Percentiles rank a stretch among this genome's conserved stretches.
Evolutionary conservation across 805 yeast species (phyloP).

Genomic region (Dipodascopsis uninucleata): DNA sequence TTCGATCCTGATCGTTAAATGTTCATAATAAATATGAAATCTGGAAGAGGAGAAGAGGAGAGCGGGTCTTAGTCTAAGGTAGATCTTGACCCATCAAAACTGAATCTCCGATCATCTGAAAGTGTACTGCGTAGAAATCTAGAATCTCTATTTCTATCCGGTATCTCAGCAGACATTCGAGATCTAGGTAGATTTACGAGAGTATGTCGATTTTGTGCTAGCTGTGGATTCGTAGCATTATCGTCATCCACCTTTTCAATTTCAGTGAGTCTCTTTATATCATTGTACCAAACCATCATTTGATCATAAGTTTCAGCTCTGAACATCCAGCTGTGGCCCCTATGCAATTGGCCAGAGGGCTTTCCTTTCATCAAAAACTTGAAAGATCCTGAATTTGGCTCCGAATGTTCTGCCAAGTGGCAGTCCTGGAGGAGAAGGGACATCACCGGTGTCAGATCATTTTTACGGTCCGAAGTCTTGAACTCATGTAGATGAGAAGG

Average conservation of each 20-base stretch:
- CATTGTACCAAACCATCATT: conserved; percentile 83
- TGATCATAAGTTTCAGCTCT: conserved; percentile 76
- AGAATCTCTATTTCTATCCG: too few relatives aligned
- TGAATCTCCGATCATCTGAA: too few relatives aligned
- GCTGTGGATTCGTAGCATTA: conserved; percentile 2
- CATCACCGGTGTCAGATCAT: conserved; percentile 78
- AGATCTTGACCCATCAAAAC: too few relatives aligned
- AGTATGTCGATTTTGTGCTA: too few relatives aligned
- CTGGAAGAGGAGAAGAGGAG: too few relatives aligned
- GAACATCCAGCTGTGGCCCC: conserved; percentile 93
- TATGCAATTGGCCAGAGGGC: conserved; percentile 66
- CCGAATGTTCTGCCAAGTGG: conserved; percentile 62
- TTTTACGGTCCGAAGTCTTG: conserved; percentile 74
- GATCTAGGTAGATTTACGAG: too few relatives aligned
- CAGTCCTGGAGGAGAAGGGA: conserved; percentile 77
- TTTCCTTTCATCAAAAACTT: conserved; percentile 79
- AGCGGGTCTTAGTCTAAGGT: too few relatives aligned
- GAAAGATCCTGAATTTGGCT: conserved; percentile 30
- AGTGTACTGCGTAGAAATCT: too few relatives aligned
- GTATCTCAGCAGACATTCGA: too few relatives aligned
- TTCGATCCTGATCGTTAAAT: too few relatives aligned
- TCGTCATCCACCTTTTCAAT: too few relatives aligned
- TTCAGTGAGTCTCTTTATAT: conserved; percentile 46
- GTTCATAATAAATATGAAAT: too few relatives aligned
- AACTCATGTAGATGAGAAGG: conserved; percentile 87